phyloP scores from a whole-genome alignment of 2,329 filamentous ascomycete genomes.

The Phialemoniopsis sp. region DNA sequence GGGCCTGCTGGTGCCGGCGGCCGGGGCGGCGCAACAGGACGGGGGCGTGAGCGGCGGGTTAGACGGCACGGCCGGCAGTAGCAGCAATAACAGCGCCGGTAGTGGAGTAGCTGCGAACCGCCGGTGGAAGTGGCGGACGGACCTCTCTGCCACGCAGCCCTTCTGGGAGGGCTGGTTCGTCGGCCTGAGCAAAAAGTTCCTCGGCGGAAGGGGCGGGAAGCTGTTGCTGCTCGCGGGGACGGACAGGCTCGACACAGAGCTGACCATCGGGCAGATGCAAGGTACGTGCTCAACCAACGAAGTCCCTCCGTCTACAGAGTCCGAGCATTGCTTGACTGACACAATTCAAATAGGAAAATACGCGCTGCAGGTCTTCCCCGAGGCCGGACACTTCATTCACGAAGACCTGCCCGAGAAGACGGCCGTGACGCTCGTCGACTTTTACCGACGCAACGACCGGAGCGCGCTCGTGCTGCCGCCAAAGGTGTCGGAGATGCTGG shows the following conservation, averaged over 20 bases:
- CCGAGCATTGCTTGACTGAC: no score
- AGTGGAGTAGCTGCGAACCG: constrained; percentile 40
- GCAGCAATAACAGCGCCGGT: constrained; percentile 29
- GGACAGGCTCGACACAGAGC: constrained; percentile 82
- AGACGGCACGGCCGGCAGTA: background rate
- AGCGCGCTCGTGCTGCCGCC: constrained; percentile 81
- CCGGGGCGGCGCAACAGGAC: constrained; percentile 48
- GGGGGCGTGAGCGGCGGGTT: background rate
- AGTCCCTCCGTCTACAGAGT: no score
- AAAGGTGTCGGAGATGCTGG: constrained; percentile 76
- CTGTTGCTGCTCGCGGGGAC: constrained; percentile 82
- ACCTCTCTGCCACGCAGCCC: constrained; percentile 75
- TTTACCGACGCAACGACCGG: constrained; percentile 87
- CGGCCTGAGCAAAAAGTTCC: constrained; percentile 83
- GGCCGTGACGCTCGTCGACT: constrained; percentile 80
- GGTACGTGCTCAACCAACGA: no score
- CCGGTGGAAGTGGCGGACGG: constrained; percentile 81
- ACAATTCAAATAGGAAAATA: constrained; percentile 66
- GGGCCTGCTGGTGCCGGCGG: constrained; percentile 55
- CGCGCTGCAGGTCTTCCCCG: constrained; percentile 87
- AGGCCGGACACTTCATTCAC: constrained; percentile 94
- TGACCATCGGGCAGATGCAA: constrained; percentile 97
- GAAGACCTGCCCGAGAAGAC: constrained; percentile 92
- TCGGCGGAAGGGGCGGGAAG: constrained; percentile 78
- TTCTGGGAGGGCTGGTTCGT: constrained; percentile 96